Evolutionary conservation across 225 moss, liverwort and hornwort genomes (phyloP), one percentile per base, ranked within the genome.

Genomic region (Physcomitrium patens): DNA sequence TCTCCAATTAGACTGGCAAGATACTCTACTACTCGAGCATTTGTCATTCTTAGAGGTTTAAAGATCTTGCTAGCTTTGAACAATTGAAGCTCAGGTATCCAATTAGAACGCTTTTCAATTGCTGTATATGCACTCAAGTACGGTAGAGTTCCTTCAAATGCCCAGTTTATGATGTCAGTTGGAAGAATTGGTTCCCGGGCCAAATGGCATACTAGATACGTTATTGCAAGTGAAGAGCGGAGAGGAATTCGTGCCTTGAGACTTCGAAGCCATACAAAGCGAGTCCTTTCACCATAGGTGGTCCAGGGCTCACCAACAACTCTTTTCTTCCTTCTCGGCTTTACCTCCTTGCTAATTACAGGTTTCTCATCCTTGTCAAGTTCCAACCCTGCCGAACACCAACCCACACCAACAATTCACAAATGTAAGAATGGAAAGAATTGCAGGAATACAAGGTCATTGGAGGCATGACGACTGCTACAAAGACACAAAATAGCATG

Each of bases 171-270:
- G 63, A 99, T 89, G 70, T 99, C 99, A 49, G 93, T 95, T 24
- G 95, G 86, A 24, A 99, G 93, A 68, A 99, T 65, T 19, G 95
- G 76, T 79, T 95, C 99, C 67, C 99, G 87, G 16, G 93, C 93
- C 66, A 99, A 73, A 58, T 99, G 89, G 81, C 99, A 99, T 18
- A 89, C 88, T 26, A 99, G 87, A 74, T 85, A 99, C 12, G 84
- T 85, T 52, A 99, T 73, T 60, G 91, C 99, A 58, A 99, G 82
- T 11, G 99, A 91, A 48, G 88, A 71, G 23, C 89, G 84, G 20
- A 93, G 65, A n/a, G 99, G 99, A 53, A 99, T 90, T 70, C 95
- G 90, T 44, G 87, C 85, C 78, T 93, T 94, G 47, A 99, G 80
- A 57, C 91, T 91, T 60, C 83, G 77, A 48, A 99, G 91, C 90